Evolutionary conservation across 1,284 basidiomycete species (phyloP).

Genomic region (Leccinum pallidistipes): DNA sequence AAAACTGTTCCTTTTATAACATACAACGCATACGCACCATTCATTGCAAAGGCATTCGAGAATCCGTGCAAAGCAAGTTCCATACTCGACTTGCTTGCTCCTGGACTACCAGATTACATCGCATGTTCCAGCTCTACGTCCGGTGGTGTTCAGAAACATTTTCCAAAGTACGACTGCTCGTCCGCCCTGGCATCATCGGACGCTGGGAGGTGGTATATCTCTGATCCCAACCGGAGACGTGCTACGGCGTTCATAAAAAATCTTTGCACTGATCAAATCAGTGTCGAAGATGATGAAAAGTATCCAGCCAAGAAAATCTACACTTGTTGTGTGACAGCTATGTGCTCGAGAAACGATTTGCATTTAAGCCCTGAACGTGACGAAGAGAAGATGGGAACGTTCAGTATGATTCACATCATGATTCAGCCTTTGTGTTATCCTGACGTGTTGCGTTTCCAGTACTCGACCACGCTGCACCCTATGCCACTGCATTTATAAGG

Average conservation of each 20-base stretch:
- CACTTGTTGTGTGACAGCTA: neutral
- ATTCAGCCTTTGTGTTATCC: neutral
- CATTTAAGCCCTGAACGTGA: conserved; percentile 10
- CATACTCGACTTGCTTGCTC: neutral
- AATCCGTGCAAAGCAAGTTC: neutral
- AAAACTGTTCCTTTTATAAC: neutral
- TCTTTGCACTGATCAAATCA: neutral
- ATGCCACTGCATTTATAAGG: conserved; percentile 17
- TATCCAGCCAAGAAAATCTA: neutral
- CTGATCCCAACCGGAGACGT: neutral
- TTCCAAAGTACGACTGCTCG: neutral
- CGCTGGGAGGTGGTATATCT: neutral
- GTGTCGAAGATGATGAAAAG: neutral
- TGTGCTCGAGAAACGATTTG: neutral
- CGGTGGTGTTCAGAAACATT: neutral
- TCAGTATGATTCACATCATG: conserved; percentile 10
- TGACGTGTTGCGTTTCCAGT: conserved; percentile 9
- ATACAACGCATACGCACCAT: neutral
- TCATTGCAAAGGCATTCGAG: neutral
- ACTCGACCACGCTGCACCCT: conserved; percentile 16
- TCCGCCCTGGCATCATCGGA: neutral
- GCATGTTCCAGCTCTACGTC: neutral
- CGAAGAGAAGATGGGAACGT: conserved; percentile 14
- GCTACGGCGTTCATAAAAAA: neutral
- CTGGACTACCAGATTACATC: neutral